phyloP scores from a whole-genome alignment of 441 rosid genomes.

The Dalechampia spathulata region DNA sequence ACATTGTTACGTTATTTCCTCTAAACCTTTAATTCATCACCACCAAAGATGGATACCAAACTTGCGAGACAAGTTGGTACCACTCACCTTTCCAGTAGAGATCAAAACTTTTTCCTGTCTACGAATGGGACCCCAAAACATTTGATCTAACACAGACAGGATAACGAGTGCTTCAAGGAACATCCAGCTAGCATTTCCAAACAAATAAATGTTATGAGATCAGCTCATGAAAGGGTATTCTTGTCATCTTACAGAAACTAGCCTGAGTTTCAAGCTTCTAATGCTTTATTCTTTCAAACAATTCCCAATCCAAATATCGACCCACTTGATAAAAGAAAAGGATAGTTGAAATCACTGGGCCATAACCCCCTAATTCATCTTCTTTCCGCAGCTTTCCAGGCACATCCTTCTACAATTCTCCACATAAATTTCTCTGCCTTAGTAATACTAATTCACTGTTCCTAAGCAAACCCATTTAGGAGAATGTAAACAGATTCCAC shows the following conservation, averaged over 20 bases:
- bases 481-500: too few relatives aligned
- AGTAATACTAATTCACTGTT: too few relatives aligned
- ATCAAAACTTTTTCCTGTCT: constrained; percentile 9
- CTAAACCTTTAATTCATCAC: constrained; percentile 14
- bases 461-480: too few relatives aligned
- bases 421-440: too few relatives aligned
- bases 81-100: constrained; percentile 19
- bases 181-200: constrained; percentile 37
- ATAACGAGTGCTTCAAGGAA: constrained; percentile 22
- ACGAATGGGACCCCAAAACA: constrained; percentile 35
- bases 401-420: not conserved
- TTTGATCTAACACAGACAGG: constrained; percentile 23
- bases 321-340: not conserved
- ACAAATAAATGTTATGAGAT: constrained; percentile 1
- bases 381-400: not conserved
- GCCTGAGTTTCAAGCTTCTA: not conserved
- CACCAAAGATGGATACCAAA: constrained; percentile 34
- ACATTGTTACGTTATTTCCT: constrained; percentile 25
- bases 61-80: constrained; percentile 33
- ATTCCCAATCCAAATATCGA: not conserved
- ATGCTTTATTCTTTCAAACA: constrained; percentile 1
- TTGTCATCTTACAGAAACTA: constrained; percentile 9
- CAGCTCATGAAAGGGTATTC: constrained; percentile 13
- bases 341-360: too few relatives aligned
- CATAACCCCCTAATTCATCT: too few relatives aligned